Conservation (phyloP, 331 rosid species). For the Acacia pycnantha region DNA sequence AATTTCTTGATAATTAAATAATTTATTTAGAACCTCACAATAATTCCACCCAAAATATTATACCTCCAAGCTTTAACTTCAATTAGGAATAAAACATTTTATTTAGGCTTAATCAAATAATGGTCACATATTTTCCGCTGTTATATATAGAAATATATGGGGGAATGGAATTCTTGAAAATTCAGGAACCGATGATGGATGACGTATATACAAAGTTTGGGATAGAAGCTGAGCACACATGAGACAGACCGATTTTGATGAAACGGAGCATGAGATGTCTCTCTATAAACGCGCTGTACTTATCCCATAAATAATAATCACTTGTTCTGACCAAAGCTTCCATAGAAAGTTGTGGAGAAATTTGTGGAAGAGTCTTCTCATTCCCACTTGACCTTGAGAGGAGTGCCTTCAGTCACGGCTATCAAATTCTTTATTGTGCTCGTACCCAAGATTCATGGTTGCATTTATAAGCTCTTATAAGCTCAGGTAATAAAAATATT, state of each 20-base stretch:
- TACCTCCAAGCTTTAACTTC: background rate
- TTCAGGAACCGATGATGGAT: background rate
- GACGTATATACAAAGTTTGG: background rate
- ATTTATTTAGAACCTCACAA: too few species aligned
- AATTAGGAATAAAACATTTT: background rate
- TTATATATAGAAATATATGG: background rate
- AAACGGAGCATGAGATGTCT: background rate
- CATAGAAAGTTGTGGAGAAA: background rate
- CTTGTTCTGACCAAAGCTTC: background rate
- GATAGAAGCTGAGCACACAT: background rate
- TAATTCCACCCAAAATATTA: too few species aligned
- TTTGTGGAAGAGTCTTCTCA: background rate
- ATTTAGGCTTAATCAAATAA: too few species aligned
- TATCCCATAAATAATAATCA: too few species aligned
- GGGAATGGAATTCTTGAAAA: background rate
- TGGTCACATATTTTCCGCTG: too few species aligned
- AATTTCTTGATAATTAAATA: too few species aligned
- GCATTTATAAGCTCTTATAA: too few species aligned
- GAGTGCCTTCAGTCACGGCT: background rate
- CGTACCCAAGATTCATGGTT: background rate
- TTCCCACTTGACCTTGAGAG: background rate
- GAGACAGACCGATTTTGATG: background rate
- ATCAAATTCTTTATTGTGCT: background rate
- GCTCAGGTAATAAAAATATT: too few species aligned
- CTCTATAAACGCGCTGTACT: background rate